Conservation (phyloP, 2,329 filamentous ascomycete genomes). For the Colletotrichum destructivum region DNA sequence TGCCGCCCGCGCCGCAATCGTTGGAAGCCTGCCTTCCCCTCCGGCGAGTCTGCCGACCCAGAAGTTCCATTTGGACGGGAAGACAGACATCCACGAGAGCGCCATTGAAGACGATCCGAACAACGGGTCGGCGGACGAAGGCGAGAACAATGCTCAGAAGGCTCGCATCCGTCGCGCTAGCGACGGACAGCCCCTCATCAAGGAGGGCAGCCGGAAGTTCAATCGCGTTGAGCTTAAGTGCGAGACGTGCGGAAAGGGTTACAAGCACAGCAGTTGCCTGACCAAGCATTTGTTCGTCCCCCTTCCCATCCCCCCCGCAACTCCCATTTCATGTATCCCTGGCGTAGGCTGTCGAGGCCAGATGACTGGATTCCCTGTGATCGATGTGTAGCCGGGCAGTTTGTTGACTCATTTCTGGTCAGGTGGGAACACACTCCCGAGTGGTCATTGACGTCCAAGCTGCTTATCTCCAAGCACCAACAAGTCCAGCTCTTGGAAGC, state of each 20-base stretch:
- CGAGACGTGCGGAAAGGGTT: constrained; percentile 98
- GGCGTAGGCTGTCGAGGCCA: constrained; percentile 49
- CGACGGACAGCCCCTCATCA: constrained; percentile 86
- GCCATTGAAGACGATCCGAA: constrained; percentile 79
- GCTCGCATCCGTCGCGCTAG: constrained; percentile 77
- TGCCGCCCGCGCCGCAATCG: constrained; percentile 66
- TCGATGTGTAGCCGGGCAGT: constrained; percentile 16
- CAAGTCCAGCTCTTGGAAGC: constrained; percentile 98
- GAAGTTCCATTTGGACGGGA: constrained; percentile 65
- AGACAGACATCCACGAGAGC: constrained; percentile 69
- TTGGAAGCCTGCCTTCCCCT: constrained; percentile 73
- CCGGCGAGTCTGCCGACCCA: constrained; percentile 78
- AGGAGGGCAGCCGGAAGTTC: constrained; percentile 86
- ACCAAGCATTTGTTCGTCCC: constrained; percentile 99
- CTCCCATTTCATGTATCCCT: constrained; percentile 48
- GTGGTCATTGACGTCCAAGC: constrained; percentile 96
- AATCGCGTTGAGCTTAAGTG: constrained; percentile 91
- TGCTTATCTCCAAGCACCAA: constrained; percentile 99
- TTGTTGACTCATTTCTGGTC: constrained; percentile 55
- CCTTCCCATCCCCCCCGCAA: constrained; percentile 65
- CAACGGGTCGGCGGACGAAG: constrained; percentile 71
- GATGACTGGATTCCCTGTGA: constrained; percentile 22
- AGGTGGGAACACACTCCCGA: constrained; percentile 99
- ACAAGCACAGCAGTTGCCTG: constrained; percentile 99
- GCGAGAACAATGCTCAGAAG: constrained; percentile 62